Base-by-base conservation (phyloP, 768 basidiomycete species). In the Suillus plorans region DNA sequence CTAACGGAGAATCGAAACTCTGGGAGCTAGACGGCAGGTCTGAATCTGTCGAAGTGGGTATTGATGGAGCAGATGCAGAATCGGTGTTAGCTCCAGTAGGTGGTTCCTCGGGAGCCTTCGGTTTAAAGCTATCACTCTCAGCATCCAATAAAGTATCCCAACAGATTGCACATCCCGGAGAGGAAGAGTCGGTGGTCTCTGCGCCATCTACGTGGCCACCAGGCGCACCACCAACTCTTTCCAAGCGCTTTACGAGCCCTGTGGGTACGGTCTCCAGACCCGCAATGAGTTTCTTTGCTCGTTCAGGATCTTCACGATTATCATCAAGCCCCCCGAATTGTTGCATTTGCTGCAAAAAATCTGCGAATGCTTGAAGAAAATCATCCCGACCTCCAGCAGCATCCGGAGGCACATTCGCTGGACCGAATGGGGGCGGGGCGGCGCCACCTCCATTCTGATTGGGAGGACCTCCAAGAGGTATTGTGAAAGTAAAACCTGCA, bases 131-230 rank as follows among this genome's bases (percentile, higher is more conserved):
- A 44, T 76, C 84, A 72, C 64, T 84, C 79, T 70, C 80, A 68
- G 68, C 69, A 55, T 84, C 81, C 61, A 92, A 74, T 22, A 92
- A 70, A 39, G 78, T 79, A 69, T 92, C 91, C 89, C 89, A 92
- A 72, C 91, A 93, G 53, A 92, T 85, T 2, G 91, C 89, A 71
- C 91, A 92, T 13, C 77, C 78, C 16, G 85, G 81, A 2, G 77
- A 66, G 50, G 71, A 28, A 50, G 63, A 70, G 66, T 82, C 83
- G 0, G 79, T 74, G 25, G 70, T 78, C 8, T 70, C 69, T 10
- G 63, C 72, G 14, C 71, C 72, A 20, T 69, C 79, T 16, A 60
- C 56, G 6, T 76, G 76, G 0, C 71, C 76, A 9, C 79, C 78
- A 0, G 73, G 76, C 14, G 77, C 76, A 20, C 79, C 78, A 2